Percentiles rank a stretch among this genome's conserved stretches.
Conservation (phyloP, 345 rosid genomes). For the Camelina neglecta region DNA sequence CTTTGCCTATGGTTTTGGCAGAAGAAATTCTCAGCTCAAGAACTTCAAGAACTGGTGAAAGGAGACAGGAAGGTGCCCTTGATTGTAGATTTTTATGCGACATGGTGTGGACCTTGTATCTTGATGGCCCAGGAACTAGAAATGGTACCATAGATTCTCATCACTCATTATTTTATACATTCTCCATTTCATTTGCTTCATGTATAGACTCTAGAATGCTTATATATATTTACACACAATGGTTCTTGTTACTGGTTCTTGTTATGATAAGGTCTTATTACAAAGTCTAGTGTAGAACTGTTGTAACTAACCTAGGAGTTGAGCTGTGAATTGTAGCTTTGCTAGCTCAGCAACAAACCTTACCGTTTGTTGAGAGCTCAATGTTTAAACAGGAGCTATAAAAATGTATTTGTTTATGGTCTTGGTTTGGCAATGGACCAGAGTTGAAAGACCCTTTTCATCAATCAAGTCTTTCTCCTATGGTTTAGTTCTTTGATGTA, state of each 20-base stretch:
- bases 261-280: background rate
- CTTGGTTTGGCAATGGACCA: constrained; percentile 13
- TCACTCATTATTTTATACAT: background rate
- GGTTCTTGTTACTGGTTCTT: constrained; percentile 2
- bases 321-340: background rate
- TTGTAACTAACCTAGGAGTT: constrained; percentile 5
- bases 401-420: constrained; percentile 10
- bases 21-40: constrained; percentile 78
- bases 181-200: constrained; percentile 9
- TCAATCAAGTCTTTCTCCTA: background rate
- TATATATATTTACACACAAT: background rate
- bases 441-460: background rate
- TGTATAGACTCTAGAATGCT: constrained; percentile 5
- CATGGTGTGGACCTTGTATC: constrained; percentile 98
- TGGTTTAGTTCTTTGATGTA: background rate
- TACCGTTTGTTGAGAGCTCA: background rate
- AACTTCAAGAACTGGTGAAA: constrained; percentile 80
- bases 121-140: constrained; percentile 94
- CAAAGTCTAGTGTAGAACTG: background rate
- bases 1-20: constrained; percentile 35
- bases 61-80: constrained; percentile 81
- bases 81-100: constrained; percentile 88
- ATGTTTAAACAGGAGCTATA: constrained; percentile 1
- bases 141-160: constrained; percentile 57
- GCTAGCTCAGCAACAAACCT: background rate